These are phyloP conservation scores for Jimgerdemannia flammicorona DNA, from an alignment of 192 early-diverging fungal species.

Conservation along the genomic window DNA sequence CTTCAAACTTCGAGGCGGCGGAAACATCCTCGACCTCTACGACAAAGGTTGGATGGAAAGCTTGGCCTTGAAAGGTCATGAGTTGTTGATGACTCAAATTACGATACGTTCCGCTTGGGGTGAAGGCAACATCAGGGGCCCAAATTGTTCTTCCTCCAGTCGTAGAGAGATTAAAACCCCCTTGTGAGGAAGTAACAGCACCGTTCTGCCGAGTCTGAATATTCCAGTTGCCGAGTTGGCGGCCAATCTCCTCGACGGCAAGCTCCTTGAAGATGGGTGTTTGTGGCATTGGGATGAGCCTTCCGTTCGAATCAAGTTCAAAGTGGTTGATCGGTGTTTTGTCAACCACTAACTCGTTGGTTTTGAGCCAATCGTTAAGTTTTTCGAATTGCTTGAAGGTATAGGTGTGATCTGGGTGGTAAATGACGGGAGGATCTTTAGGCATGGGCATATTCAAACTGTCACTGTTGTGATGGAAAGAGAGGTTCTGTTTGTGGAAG, in stretches of 20 bases:
- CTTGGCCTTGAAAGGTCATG: slow-evolving; percentile 6
- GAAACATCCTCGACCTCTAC: slow-evolving; percentile 9
- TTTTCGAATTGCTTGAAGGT: too few relatives aligned
- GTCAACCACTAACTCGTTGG: too few relatives aligned
- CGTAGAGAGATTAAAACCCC: slow-evolving; percentile 12
- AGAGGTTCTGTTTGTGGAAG: not conserved
- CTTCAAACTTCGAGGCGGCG: not conserved
- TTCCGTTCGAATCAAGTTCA: slow-evolving; percentile 2
- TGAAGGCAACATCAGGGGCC: slow-evolving; percentile 1
- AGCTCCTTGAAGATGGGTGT: slow-evolving; percentile 2
- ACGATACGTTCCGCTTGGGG: not conserved
- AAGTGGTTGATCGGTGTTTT: slow-evolving; percentile 9
- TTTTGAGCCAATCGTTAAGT: too few relatives aligned
- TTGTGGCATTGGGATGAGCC: slow-evolving; percentile 5
- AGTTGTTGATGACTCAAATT: slow-evolving; percentile 7
- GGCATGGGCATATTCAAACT: too few relatives aligned
- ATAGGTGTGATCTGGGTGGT: too few relatives aligned
- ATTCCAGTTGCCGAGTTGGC: slow-evolving; percentile 16
- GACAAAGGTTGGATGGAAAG: slow-evolving; percentile 9
- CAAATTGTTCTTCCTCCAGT: not conserved
- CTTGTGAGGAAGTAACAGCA: slow-evolving; percentile 4
- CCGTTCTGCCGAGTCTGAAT: slow-evolving; percentile 12
- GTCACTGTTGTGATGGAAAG: too few relatives aligned
- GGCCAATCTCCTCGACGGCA: slow-evolving; percentile 4
- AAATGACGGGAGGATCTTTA: too few relatives aligned